These are phyloP conservation scores for Wickerhamomyces kurtzmanii DNA, from an alignment of 805 yeast genomes.

Conservation along the genomic window DNA sequence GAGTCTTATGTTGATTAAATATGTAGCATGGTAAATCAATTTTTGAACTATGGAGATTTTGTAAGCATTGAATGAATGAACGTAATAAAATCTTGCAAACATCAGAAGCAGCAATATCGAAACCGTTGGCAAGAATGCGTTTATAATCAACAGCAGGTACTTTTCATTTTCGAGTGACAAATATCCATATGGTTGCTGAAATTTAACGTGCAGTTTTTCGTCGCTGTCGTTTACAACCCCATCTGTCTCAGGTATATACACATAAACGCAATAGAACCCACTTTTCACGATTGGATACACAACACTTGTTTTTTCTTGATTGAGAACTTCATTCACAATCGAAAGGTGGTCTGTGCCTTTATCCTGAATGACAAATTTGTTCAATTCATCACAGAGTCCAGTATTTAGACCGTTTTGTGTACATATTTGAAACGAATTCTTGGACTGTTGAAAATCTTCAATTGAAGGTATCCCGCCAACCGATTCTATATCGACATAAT, in stretches of 20 bases:
- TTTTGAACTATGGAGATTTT: background rate
- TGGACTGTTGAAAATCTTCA: no score
- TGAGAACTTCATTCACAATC: background rate
- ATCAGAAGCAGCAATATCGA: background rate
- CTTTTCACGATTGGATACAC: background rate
- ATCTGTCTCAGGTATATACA: background rate
- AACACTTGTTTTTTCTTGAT: background rate
- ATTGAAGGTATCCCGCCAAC: background rate
- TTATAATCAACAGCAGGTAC: no score
- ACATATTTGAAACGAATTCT: no score
- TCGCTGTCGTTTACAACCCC: no score
- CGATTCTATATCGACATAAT: background rate
- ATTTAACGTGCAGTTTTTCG: conserved; percentile 1
- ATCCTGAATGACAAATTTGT: conserved; percentile 1
- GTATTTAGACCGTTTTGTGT: background rate
- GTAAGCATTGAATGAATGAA: background rate
- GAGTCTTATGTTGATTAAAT: background rate
- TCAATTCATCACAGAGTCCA: conserved; percentile 1
- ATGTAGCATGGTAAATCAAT: background rate
- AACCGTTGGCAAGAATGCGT: background rate
- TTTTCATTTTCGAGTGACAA: background rate
- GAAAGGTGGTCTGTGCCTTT: background rate
- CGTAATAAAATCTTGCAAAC: background rate
- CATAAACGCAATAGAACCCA: conserved; percentile 1
- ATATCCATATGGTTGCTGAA: conserved; percentile 1